Percentiles rank a stretch among this genome's conserved stretches.
These are phyloP conservation scores for Penicillium sp. DNA, from an alignment of 2,329 filamentous ascomycete genomes.

Conservation along the genomic window DNA sequence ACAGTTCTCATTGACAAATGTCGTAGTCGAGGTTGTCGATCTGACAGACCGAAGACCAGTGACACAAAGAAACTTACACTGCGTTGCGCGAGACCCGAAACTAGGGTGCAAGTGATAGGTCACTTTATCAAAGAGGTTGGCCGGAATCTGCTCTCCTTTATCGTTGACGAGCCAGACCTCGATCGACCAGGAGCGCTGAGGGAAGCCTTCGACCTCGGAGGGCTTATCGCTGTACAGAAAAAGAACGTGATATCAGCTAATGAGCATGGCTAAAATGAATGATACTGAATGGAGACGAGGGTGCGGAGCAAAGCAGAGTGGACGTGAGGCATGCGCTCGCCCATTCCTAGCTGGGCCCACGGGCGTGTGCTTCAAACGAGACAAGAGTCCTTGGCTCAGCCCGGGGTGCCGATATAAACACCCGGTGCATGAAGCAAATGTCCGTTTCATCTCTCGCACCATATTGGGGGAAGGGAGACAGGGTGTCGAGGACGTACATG, in stretches of 20 bases:
- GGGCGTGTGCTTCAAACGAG: too few species aligned
- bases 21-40: too few species aligned
- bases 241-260: neutral
- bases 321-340: too few species aligned
- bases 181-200: slow-evolving; percentile 90
- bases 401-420: too few species aligned
- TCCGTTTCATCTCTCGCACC: too few species aligned
- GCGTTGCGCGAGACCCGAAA: slow-evolving; percentile 75
- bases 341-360: too few species aligned
- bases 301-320: too few species aligned
- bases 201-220: slow-evolving; percentile 79
- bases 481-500: slow-evolving; percentile 61
- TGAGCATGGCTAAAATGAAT: neutral
- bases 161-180: slow-evolving; percentile 81
- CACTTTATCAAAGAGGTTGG: slow-evolving; percentile 85
- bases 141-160: slow-evolving; percentile 76
- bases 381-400: too few species aligned
- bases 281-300: too few species aligned
- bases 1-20: too few species aligned
- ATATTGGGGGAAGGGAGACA: slow-evolving; percentile 8
- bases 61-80: slow-evolving; percentile 61
- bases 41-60: neutral
- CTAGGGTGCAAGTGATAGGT: slow-evolving; percentile 92
- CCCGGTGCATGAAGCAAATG: too few species aligned
- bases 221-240: slow-evolving; percentile 64